These are phyloP conservation scores for Cardamine chenopodiifolia DNA, from an alignment of 345 rosid genomes.

Conservation along the genomic window DNA sequence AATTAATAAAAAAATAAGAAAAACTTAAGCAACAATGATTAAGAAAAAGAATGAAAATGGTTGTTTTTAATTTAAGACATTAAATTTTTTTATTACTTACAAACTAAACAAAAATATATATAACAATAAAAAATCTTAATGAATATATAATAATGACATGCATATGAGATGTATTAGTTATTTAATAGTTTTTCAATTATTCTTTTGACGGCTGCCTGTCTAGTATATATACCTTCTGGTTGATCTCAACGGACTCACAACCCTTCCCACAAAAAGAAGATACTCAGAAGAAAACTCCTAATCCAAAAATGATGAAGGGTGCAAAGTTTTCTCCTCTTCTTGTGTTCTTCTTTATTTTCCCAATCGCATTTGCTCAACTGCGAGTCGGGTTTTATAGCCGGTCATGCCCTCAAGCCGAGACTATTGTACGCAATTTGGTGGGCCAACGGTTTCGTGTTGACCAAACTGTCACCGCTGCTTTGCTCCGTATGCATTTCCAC, in stretches of 20 bases:
- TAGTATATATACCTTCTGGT: constrained; percentile 27
- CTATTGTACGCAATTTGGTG: constrained; percentile 51
- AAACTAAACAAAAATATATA: background rate
- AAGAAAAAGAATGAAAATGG: no score
- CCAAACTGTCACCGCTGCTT: constrained; percentile 56
- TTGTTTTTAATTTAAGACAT: no score
- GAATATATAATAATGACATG: background rate
- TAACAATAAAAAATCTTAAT: background rate
- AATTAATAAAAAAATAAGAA: background rate
- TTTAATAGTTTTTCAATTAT: background rate
- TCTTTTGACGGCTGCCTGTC: constrained; percentile 7
- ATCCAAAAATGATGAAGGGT: constrained; percentile 18
- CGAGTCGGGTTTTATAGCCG: constrained; percentile 58
- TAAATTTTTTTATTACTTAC: background rate
- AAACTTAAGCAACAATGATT: background rate
- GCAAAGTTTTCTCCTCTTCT: constrained; percentile 36
- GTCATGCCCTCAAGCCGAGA: constrained; percentile 68
- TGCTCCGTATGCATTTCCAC: constrained; percentile 91
- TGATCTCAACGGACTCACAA: constrained; percentile 18
- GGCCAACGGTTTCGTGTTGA: constrained; percentile 46
- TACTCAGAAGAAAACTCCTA: constrained; percentile 1
- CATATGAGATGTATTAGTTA: background rate
- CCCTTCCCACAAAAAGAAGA: constrained; percentile 10
- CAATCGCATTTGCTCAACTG: constrained; percentile 48
- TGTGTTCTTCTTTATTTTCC: constrained; percentile 41